A percentile compares a stretch with the other conserved stretches of the same genome.
Evolutionary conservation across 2,329 filamentous ascomycete species (phyloP).

Genomic region (Ascosphaera aggregata): DNA sequence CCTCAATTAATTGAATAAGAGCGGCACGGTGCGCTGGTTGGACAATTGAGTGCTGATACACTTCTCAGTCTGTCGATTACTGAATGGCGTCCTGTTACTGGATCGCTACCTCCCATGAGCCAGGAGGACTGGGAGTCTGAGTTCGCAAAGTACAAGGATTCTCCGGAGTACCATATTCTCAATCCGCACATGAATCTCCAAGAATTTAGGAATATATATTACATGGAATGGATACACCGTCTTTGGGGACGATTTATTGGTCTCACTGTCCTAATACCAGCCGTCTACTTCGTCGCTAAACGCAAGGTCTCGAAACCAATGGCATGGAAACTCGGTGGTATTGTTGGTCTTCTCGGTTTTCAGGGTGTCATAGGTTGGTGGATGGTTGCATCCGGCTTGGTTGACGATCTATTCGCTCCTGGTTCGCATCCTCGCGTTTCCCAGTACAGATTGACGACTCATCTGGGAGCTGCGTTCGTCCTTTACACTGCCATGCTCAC

Average conservation of each 20-base stretch:
- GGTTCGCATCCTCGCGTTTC: conserved; percentile 80
- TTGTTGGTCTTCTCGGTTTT: conserved; percentile 74
- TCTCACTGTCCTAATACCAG: conserved; percentile 68
- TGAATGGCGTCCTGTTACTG: conserved; percentile 94
- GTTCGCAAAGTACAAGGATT: conserved; percentile 77
- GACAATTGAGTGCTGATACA: no score
- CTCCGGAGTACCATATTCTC: conserved; percentile 76
- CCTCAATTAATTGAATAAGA: no score
- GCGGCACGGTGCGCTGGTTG: no score
- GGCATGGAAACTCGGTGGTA: conserved; percentile 55
- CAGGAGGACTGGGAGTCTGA: conserved; percentile 71
- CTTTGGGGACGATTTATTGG: conserved; percentile 88
- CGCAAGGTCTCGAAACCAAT: conserved; percentile 57
- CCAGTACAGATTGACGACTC: conserved; percentile 78
- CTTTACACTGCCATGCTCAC: conserved; percentile 92
- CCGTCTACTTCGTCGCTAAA: conserved; percentile 66
- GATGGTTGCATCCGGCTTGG: conserved; percentile 96
- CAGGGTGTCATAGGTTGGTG: conserved; percentile 96
- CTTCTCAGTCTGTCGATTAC: conserved; percentile 67
- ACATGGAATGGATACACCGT: conserved; percentile 95
- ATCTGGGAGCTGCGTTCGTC: conserved; percentile 72
- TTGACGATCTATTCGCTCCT: conserved; percentile 82
- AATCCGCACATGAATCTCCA: conserved; percentile 82
- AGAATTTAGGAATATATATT: conserved; percentile 98
- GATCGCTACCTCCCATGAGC: conserved; percentile 62